Evolutionary conservation across 202 grass and related monocot species (phyloP).

Genomic region (Dendrocalamus latiflorus): DNA sequence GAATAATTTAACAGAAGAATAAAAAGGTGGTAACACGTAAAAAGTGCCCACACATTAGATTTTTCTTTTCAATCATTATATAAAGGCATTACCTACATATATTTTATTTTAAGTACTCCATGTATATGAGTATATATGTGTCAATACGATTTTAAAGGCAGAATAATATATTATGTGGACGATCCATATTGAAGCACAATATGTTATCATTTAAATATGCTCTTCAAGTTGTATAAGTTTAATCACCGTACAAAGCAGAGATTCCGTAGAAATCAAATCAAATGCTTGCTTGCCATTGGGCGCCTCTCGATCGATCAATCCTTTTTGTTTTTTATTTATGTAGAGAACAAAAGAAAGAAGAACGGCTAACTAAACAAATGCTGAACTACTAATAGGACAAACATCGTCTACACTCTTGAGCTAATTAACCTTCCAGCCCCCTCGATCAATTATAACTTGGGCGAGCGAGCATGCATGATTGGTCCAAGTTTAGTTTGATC

Average conservation of each 20-base stretch:
- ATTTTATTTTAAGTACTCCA: background rate
- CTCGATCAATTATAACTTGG: background rate
- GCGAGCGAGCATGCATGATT: background rate
- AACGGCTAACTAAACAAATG: background rate
- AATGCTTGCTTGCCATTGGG: slow-evolving; percentile 8
- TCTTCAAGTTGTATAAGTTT: no score
- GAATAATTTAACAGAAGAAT: background rate
- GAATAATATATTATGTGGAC: background rate
- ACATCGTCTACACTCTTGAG: background rate
- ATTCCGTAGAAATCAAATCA: slow-evolving; percentile 20
- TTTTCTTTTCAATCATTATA: background rate
- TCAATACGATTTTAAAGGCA: background rate
- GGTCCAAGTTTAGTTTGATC: no score
- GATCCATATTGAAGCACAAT: background rate
- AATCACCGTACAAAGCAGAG: background rate
- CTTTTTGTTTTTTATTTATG: background rate
- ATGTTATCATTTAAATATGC: background rate
- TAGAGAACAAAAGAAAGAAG: background rate
- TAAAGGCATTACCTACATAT: background rate
- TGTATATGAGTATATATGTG: background rate
- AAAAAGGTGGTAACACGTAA: background rate
- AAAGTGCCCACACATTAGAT: background rate
- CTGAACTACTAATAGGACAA: background rate
- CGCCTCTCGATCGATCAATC: background rate
- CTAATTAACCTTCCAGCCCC: background rate